Evolutionary conservation across 306 rosid species (phyloP).

Genomic region (Cucumis melo): DNA sequence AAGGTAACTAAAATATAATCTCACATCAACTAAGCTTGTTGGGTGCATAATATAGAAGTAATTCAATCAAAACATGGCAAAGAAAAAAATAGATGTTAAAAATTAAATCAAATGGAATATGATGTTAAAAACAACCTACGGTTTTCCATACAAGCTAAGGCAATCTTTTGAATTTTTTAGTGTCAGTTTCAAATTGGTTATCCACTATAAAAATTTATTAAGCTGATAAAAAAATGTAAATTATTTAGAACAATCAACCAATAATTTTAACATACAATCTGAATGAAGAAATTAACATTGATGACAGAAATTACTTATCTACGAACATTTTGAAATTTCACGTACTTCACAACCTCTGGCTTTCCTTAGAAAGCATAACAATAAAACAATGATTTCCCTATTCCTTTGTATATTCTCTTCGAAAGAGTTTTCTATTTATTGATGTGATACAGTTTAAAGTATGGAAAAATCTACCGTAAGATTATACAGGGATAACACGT

Average conservation of each 20-base stretch:
- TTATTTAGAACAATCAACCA: slow-evolving; percentile 11
- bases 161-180: slow-evolving; percentile 74
- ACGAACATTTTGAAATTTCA: slow-evolving; percentile 92
- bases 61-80: background rate
- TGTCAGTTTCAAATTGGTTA: slow-evolving; percentile 65
- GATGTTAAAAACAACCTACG: slow-evolving; percentile 41
- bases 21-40: background rate
- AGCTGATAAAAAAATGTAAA: slow-evolving; percentile 10
- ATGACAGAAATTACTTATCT: slow-evolving; percentile 33
- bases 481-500: slow-evolving; percentile 46
- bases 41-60: background rate
- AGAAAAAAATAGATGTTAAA: background rate
- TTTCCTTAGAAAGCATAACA: slow-evolving; percentile 45
- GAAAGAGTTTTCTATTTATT: background rate
- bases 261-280: background rate
- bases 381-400: background rate
- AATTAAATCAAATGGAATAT: background rate
- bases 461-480: slow-evolving; percentile 32
- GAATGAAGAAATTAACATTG: slow-evolving; percentile 2
- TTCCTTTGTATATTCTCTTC: background rate
- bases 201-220: slow-evolving; percentile 94
- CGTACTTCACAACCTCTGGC: slow-evolving; percentile 66
- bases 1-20: background rate
- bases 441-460: background rate
- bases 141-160: slow-evolving; percentile 67